A percentile compares a stretch with the other conserved stretches of the same genome.
Conservation (phyloP, 2,329 filamentous ascomycete species). For the Seiridium cupressi region DNA sequence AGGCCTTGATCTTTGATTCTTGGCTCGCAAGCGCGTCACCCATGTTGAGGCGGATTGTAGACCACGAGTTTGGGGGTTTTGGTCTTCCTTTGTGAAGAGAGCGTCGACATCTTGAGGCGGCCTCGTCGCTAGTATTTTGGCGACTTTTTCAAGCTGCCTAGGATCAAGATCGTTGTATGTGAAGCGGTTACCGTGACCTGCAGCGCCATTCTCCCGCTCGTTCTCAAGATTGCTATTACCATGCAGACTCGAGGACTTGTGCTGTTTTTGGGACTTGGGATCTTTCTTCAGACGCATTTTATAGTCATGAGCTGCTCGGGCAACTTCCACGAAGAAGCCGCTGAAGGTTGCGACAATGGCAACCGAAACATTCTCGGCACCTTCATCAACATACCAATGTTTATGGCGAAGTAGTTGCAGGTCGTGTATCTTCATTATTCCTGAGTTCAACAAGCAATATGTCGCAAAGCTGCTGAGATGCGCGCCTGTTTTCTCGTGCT, state of each 20-base stretch:
- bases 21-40: neutral
- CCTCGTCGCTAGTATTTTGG: neutral
- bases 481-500: constrained; percentile 66
- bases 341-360: neutral
- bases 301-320: neutral
- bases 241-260: neutral
- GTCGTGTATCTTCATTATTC: constrained; percentile 64
- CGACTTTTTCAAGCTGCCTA: neutral
- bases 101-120: neutral
- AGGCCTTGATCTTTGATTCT: neutral
- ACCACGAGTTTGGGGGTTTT: neutral
- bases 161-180: neutral
- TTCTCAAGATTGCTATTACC: neutral
- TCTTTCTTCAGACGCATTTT: neutral
- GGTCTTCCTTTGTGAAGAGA: neutral
- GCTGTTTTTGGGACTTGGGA: neutral
- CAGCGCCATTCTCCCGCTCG: too few species aligned
- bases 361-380: neutral
- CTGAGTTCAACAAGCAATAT: constrained; percentile 62
- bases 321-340: neutral
- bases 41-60: neutral
- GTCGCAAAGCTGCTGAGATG: constrained; percentile 71
- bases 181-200: too few species aligned
- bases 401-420: constrained; percentile 55
- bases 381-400: constrained; percentile 12